Conservation (phyloP, 1,284 basidiomycete species). For the Clitocybe nebularis region DNA sequence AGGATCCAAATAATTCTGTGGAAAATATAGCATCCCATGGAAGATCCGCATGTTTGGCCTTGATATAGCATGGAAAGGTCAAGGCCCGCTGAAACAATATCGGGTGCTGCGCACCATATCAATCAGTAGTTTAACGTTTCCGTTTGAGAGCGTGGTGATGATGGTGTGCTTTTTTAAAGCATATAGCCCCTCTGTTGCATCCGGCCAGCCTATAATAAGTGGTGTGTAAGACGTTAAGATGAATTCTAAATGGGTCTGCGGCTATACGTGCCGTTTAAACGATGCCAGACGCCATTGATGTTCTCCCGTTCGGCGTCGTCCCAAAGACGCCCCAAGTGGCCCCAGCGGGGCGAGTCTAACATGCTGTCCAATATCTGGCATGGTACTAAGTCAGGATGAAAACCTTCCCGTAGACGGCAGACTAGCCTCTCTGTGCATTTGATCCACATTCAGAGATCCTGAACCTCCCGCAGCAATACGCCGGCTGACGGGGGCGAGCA, state of each 20-base stretch:
- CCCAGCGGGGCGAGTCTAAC: slow-evolving; percentile 45
- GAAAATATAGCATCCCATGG: slow-evolving; percentile 65
- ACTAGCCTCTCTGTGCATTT: slow-evolving; percentile 51
- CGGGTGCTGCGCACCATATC: slow-evolving; percentile 45
- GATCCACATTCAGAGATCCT: slow-evolving; percentile 51
- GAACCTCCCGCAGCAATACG: slow-evolving; percentile 39
- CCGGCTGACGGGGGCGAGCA: slow-evolving; percentile 22
- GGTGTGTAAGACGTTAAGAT: neutral
- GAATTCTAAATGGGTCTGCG: neutral
- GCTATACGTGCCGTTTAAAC: slow-evolving; percentile 38
- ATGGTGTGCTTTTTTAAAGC: slow-evolving; percentile 48
- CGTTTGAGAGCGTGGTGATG: slow-evolving; percentile 58
- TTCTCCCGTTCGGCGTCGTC: slow-evolving; percentile 37
- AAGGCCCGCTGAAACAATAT: no score
- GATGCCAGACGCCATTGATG: slow-evolving; percentile 53
- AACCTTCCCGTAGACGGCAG: neutral
- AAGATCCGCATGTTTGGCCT: slow-evolving; percentile 57
- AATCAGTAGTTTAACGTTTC: slow-evolving; percentile 53
- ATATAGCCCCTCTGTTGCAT: slow-evolving; percentile 44
- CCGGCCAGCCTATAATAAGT: slow-evolving; percentile 56
- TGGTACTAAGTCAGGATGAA: neutral
- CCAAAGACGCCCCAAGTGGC: slow-evolving; percentile 37
- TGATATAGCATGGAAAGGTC: no score
- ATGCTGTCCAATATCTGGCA: slow-evolving; percentile 52
- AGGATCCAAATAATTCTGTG: slow-evolving; percentile 52